phyloP scores from a whole-genome alignment of 164 flowering plant species.

The Saururus chinensis region DNA sequence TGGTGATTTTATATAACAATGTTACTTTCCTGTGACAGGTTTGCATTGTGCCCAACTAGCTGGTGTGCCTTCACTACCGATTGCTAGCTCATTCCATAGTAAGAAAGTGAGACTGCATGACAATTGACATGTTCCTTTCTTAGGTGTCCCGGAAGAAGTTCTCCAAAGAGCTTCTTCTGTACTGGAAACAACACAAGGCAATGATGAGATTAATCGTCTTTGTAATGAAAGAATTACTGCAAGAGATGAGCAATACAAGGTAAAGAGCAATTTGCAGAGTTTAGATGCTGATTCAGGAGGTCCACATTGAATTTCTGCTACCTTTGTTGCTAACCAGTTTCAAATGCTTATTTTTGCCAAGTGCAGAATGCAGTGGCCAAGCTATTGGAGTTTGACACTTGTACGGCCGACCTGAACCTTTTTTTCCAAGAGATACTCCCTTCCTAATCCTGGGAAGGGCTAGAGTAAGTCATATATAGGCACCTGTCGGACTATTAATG shows the following conservation, averaged over 20 bases:
- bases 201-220: slow-evolving; percentile 37
- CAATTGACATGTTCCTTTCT: background rate
- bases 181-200: slow-evolving; percentile 29
- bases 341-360: background rate
- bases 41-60: slow-evolving; percentile 90
- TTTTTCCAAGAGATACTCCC: slow-evolving; percentile 58
- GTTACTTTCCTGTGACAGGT: slow-evolving; percentile 34
- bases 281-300: background rate
- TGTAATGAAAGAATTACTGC: slow-evolving; percentile 34
- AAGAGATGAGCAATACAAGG: slow-evolving; percentile 68
- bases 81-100: background rate
- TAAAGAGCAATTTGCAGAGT: slow-evolving; percentile 4
- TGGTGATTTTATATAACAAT: background rate
- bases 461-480: too few species aligned
- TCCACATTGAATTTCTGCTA: background rate
- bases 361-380: slow-evolving; percentile 62
- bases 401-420: slow-evolving; percentile 36
- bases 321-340: too few species aligned
- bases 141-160: slow-evolving; percentile 71
- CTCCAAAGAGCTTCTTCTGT: slow-evolving; percentile 64
- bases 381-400: slow-evolving; percentile 53
- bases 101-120: background rate
- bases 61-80: slow-evolving; percentile 29
- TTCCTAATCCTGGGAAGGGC: slow-evolving; percentile 3
- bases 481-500: too few species aligned